Conservation (phyloP, 129 eudicot species). For the Mikania micrantha region DNA sequence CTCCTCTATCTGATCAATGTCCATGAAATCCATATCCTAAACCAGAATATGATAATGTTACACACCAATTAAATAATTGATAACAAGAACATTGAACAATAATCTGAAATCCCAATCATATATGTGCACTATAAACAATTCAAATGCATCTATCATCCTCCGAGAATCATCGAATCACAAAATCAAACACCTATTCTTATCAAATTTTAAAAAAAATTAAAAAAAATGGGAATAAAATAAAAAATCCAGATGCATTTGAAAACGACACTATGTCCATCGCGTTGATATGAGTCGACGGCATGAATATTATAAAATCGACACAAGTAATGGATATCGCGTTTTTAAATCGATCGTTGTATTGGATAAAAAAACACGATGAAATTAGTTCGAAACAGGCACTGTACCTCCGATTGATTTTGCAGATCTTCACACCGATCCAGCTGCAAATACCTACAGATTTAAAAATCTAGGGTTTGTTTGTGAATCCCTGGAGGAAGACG, state of each 20-base stretch:
- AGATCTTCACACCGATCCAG: slow-evolving; percentile 10
- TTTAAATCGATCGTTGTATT: background rate
- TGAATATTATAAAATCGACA: background rate
- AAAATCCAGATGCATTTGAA: background rate
- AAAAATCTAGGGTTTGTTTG: slow-evolving; percentile 18
- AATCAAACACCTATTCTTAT: background rate
- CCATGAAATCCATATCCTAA: slow-evolving; percentile 72
- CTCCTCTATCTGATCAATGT: slow-evolving; percentile 50
- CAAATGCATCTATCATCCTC: background rate
- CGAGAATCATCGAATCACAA: slow-evolving; percentile 3
- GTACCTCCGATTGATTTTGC: slow-evolving; percentile 11
- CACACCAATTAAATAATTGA: background rate
- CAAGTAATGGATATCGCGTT: background rate
- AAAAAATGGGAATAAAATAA: background rate
- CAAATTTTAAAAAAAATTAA: background rate
- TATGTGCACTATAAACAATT: background rate
- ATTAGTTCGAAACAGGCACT: background rate
- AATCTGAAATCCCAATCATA: background rate
- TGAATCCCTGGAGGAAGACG: slow-evolving; percentile 16
- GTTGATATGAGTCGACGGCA: background rate
- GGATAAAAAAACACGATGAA: background rate
- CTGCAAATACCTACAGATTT: background rate
- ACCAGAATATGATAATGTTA: slow-evolving; percentile 3
- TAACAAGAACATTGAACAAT: background rate
- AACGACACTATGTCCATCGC: background rate